Conservation (phyloP, 805 yeast genomes). For the Lipomyces anomalus region DNA sequence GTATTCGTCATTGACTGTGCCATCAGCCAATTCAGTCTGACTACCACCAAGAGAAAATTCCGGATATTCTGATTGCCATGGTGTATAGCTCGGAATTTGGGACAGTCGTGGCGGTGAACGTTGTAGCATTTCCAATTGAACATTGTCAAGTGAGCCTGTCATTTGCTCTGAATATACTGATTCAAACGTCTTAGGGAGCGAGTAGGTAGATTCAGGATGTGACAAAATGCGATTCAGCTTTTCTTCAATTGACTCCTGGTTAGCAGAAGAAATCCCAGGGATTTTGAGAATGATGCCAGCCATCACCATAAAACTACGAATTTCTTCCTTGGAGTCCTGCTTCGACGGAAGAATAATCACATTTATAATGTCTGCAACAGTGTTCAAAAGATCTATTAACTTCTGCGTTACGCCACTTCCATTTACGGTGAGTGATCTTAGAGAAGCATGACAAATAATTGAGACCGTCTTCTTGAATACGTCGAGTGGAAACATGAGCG, state of each 20-base stretch:
- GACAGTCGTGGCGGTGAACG: too few relatives aligned
- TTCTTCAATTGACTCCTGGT: background rate
- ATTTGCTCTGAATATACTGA: too few relatives aligned
- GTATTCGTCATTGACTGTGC: too few relatives aligned
- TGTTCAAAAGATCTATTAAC: background rate
- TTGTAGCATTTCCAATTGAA: too few relatives aligned
- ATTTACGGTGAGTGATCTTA: background rate
- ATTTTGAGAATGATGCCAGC: background rate
- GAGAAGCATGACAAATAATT: background rate
- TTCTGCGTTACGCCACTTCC: background rate
- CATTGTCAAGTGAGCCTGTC: too few relatives aligned
- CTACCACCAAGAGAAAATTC: too few relatives aligned
- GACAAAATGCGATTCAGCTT: background rate
- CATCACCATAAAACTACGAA: background rate
- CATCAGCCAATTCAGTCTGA: too few relatives aligned
- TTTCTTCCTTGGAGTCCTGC: background rate
- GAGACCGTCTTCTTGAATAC: constrained; percentile 1
- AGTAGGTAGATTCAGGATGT: too few relatives aligned
- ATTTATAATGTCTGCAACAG: constrained; percentile 1
- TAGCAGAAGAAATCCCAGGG: background rate
- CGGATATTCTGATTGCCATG: too few relatives aligned
- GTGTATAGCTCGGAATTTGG: too few relatives aligned
- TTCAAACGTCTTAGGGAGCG: too few relatives aligned
- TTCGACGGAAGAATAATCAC: background rate
- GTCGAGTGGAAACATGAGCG: background rate